phyloP scores from a whole-genome alignment of 257 asterid genomes.

The Scutellaria galericulata region DNA sequence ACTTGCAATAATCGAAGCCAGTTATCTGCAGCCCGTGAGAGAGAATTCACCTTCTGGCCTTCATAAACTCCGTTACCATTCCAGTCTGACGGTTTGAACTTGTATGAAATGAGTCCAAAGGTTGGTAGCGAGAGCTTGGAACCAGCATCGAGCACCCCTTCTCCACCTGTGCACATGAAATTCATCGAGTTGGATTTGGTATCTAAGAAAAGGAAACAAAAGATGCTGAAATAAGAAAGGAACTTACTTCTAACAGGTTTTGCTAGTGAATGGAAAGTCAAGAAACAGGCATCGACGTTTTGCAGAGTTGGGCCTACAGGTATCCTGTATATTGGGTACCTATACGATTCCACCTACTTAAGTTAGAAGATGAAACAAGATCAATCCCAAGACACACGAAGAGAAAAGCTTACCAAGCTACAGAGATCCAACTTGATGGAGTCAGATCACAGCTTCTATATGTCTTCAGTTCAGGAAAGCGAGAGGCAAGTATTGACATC shows the following conservation, averaged over 20 bases:
- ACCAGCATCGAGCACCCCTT: slow-evolving; percentile 41
- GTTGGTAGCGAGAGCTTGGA: slow-evolving; percentile 62
- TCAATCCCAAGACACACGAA: neutral
- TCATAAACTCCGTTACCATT: slow-evolving; percentile 52
- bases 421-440: slow-evolving; percentile 87
- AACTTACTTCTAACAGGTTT: slow-evolving; percentile 67
- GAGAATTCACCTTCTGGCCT: slow-evolving; percentile 61
- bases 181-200: neutral
- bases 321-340: slow-evolving; percentile 97
- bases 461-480: slow-evolving; percentile 67
- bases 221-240: slow-evolving; percentile 1
- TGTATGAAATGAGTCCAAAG: slow-evolving; percentile 84
- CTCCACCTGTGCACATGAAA: slow-evolving; percentile 43
- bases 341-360: slow-evolving; percentile 33
- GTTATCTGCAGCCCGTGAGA: slow-evolving; percentile 66
- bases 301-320: slow-evolving; percentile 93
- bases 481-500: slow-evolving; percentile 74
- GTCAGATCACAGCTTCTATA: slow-evolving; percentile 84
- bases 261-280: slow-evolving; percentile 83
- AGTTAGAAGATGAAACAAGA: slow-evolving; percentile 19
- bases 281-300: slow-evolving; percentile 87
- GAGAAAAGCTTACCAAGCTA: slow-evolving; percentile 73
- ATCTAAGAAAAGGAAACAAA: neutral
- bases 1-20: slow-evolving; percentile 79
- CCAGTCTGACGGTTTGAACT: slow-evolving; percentile 70